Base-by-base conservation (phyloP, 2,329 filamentous ascomycete species). In the Nannizziopsis arthrosporioides region DNA sequence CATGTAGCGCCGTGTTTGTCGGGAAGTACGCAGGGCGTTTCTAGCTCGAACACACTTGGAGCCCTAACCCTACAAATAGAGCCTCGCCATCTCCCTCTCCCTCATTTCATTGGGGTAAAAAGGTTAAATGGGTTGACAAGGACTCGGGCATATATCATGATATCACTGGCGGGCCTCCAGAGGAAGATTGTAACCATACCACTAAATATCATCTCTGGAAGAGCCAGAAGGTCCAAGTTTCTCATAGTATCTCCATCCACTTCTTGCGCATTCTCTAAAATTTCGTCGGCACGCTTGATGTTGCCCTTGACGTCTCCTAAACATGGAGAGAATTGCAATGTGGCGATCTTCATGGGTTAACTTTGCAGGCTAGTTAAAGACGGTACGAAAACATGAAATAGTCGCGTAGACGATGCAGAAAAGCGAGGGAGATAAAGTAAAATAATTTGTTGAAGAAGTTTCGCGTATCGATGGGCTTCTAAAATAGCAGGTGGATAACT, bases 201-300 rank as follows among this genome's bases (percentile, higher is more conserved):
- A 48, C 73, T 73, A 60, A 82, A 76, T 3, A 78, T 77, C 58
- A 82, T 63, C 62, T 82, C 79, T 0, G 79, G 77, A 38, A 82
- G 63, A 2, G 82, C 71, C 19, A 82, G 67, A 52, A 81, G 67
- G 59, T 80, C 76, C 27, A 78, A 60, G 39, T 57, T 30, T 8
- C 40, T 39, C 9, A 37, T 38, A 2, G 40, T 52, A 14, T 48
- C 22, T 1, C 54, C 47, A 19, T 45, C 15, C n/a, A 56, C 50
- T 19, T 55, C 35, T 37, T 63, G 62, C n/a, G 62, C 59, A 12
- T 57, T 53, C 44, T 63, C 61, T n/a, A 73, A 56, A 34, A 74
- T 50, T 19, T 59, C 60, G 56, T 73, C 63, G 14, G 69, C 70
- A 31, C 60, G 61, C 36, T 56, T 58, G 47, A 73, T 70, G 54